These are phyloP conservation scores for Begonia fuchsioides DNA, from an alignment of 306 rosid genomes.

Conservation along the genomic window DNA sequence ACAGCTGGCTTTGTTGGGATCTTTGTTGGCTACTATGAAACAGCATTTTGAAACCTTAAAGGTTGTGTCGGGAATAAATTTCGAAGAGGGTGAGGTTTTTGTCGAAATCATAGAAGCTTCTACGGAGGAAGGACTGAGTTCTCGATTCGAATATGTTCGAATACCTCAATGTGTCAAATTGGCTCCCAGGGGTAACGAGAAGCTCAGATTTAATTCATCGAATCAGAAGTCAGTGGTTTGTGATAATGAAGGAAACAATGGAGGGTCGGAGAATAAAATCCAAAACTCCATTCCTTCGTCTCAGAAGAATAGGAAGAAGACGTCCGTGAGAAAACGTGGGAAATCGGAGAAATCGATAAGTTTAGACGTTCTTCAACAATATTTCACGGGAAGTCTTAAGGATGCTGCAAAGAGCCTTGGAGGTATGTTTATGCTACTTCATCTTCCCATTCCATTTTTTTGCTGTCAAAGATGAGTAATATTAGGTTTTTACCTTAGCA, in stretches of 20 bases:
- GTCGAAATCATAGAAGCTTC: conserved; percentile 52
- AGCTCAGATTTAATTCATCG: conserved; percentile 23
- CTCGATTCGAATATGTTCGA: conserved; percentile 34
- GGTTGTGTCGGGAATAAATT: conserved; percentile 53
- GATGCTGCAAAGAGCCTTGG: conserved; percentile 96
- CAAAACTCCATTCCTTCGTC: conserved; percentile 20
- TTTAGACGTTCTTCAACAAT: conserved; percentile 64
- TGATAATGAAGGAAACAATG: conserved; percentile 13
- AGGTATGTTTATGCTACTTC: conserved; percentile 27
- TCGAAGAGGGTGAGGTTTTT: conserved; percentile 26
- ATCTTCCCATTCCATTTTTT: too few species aligned
- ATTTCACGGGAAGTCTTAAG: conserved; percentile 83
- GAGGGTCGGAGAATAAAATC: conserved; percentile 20
- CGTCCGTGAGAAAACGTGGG: conserved; percentile 62
- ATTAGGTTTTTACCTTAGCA: too few species aligned
- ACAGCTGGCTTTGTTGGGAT: conserved; percentile 45
- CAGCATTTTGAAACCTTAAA: conserved; percentile 54
- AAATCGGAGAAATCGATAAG: conserved; percentile 82
- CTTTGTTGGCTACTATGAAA: conserved; percentile 58
- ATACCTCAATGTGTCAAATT: conserved; percentile 18
- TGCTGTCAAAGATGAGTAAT: too few species aligned
- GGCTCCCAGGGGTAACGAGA: conserved; percentile 22
- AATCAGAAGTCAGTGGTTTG: conserved; percentile 23
- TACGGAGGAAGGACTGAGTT: conserved; percentile 21
- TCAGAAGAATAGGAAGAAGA: conserved; percentile 36